phyloP scores from a whole-genome alignment of 169 alveolate genomes.

The Plasmodium reichenowi region DNA sequence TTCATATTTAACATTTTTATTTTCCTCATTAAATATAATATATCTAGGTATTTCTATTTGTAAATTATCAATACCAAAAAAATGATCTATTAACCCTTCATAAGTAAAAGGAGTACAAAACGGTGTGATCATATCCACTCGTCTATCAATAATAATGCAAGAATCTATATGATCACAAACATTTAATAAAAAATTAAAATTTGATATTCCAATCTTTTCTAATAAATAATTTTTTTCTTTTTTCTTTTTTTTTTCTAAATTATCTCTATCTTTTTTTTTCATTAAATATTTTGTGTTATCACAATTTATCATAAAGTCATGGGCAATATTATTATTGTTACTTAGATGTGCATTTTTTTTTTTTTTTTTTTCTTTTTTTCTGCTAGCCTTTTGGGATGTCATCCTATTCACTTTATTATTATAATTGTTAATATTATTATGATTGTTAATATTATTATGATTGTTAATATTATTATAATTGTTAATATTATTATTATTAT shows the following conservation, averaged over 20 bases:
- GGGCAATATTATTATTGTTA: background rate
- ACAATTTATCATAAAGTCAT: conserved; percentile 18
- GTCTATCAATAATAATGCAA: conserved; percentile 84
- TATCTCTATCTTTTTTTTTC: conserved; percentile 49
- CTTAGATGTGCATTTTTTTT: background rate
- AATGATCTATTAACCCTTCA: conserved; percentile 86
- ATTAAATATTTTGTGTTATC: conserved; percentile 45
- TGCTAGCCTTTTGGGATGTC: background rate
- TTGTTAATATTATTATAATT: no score
- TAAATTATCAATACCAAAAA: conserved; percentile 80
- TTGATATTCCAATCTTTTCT: conserved; percentile 38
- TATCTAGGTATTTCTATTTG: conserved; percentile 84
- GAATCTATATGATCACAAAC: conserved; percentile 34
- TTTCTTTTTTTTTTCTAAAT: conserved; percentile 16
- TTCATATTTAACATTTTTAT: background rate
- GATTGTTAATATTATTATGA: no score
- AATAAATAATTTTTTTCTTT: conserved; percentile 53
- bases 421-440: background rate
- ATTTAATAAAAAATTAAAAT: conserved; percentile 38
- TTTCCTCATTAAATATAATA: conserved; percentile 46
- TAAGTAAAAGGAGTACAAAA: conserved; percentile 88
- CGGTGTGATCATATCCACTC: conserved; percentile 86
- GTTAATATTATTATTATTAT: no score
- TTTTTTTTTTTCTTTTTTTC: background rate
- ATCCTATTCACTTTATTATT: background rate